Percentiles rank a stretch among this genome's conserved stretches.
phyloP scores from a whole-genome alignment of 225 moss, liverwort and hornwort genomes.

The Neckera pumila region DNA sequence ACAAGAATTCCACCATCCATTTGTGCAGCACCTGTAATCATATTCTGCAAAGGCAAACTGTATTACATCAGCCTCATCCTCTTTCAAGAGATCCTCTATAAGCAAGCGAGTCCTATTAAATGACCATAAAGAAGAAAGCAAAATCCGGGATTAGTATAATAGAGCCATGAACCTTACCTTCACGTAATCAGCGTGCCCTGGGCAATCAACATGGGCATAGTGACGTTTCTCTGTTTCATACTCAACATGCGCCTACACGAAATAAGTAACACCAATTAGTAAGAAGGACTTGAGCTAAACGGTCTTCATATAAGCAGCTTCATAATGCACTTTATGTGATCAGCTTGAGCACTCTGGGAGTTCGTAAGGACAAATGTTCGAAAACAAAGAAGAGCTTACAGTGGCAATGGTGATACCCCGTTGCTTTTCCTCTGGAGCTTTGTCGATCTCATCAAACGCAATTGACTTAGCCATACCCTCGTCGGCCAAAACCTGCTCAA shows the following conservation, averaged over 20 bases:
- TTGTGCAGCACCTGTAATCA: constrained; percentile 90
- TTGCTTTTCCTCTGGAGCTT: constrained; percentile 82
- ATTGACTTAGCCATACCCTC: constrained; percentile 71
- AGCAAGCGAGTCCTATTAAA: neutral
- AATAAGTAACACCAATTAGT: neutral
- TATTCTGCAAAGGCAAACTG: constrained; percentile 37
- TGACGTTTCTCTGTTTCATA: constrained; percentile 73
- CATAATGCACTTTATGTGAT: neutral
- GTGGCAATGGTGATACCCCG: constrained; percentile 90
- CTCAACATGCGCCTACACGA: constrained; percentile 64
- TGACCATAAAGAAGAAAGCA: neutral
- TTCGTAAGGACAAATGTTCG: neutral
- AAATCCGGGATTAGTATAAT: neutral
- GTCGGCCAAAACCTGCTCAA: constrained; percentile 55
- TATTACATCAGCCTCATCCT: neutral
- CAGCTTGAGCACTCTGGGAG: neutral
- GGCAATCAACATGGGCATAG: constrained; percentile 90
- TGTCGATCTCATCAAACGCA: constrained; percentile 83
- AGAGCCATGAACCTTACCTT: constrained; percentile 26
- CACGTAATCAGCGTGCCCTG: constrained; percentile 89
- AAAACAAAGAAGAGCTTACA: constrained; percentile 16
- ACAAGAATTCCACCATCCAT: constrained; percentile 90
- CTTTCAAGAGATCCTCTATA: neutral
- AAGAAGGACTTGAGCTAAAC: neutral
- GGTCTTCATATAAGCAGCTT: neutral